Evolutionary conservation across 805 yeast species (phyloP).

Genomic region (Candida patagonica): DNA sequence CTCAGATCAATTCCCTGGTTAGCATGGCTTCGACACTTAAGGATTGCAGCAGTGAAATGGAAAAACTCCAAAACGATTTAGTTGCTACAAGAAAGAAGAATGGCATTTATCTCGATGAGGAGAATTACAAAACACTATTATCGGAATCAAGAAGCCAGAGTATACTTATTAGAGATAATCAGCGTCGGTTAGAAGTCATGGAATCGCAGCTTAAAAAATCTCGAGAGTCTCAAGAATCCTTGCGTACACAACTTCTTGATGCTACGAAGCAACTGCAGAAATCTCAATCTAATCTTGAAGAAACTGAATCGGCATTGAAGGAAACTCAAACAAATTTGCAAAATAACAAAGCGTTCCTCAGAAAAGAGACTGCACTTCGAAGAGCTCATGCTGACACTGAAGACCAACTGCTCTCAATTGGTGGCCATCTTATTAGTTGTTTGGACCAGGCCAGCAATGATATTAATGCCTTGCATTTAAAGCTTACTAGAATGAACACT

Average conservation of each 20-base stretch:
- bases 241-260: constrained; percentile 10
- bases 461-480: constrained; percentile 13
- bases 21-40: constrained; percentile 47
- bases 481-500: constrained; percentile 12
- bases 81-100: constrained; percentile 54
- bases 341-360: constrained; percentile 10
- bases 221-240: constrained; percentile 23
- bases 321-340: constrained; percentile 9
- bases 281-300: constrained; percentile 12
- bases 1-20: constrained; percentile 37
- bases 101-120: constrained; percentile 54
- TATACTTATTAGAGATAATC: constrained; percentile 42
- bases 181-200: constrained; percentile 37
- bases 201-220: constrained; percentile 38
- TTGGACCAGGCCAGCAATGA: constrained; percentile 19
- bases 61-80: constrained; percentile 50
- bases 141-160: constrained; percentile 43
- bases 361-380: constrained; percentile 18
- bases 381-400: constrained; percentile 24
- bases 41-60: constrained; percentile 47
- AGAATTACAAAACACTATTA: constrained; percentile 35
- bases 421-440: constrained; percentile 17
- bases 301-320: constrained; percentile 6
- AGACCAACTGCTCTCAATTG: constrained; percentile 20
- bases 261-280: constrained; percentile 7